phyloP scores from a whole-genome alignment of 495 filamentous ascomycete species.

The Mycothermus thermophilus region DNA sequence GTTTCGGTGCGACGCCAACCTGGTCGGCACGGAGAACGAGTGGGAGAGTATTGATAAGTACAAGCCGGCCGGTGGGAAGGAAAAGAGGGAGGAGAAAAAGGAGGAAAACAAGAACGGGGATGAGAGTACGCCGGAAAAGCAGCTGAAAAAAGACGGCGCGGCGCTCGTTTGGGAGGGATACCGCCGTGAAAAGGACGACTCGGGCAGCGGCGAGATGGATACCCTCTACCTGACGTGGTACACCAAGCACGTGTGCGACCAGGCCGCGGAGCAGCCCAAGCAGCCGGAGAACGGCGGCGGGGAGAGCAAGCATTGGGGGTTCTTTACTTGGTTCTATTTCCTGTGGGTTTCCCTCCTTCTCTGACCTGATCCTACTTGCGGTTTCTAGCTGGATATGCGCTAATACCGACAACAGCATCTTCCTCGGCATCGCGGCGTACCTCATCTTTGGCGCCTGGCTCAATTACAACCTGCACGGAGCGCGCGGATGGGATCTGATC shows the following conservation, averaged over 20 bases:
- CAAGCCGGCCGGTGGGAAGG: slow-evolving; percentile 13
- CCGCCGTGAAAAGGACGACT: slow-evolving; percentile 24
- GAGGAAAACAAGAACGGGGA: slow-evolving; percentile 16
- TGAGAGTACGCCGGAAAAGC: slow-evolving; percentile 27
- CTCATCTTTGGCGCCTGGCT: slow-evolving; percentile 98
- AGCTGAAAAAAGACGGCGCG: slow-evolving; percentile 31
- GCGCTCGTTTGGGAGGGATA: slow-evolving; percentile 66
- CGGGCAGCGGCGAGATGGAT: slow-evolving; percentile 22
- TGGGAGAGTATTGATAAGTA: slow-evolving; percentile 35
- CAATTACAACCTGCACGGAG: slow-evolving; percentile 94
- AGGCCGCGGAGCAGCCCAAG: slow-evolving; percentile 24
- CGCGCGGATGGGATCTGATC: slow-evolving; percentile 86
- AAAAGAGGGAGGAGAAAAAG: slow-evolving; percentile 13
- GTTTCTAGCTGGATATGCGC: slow-evolving; percentile 3
- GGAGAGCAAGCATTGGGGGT: slow-evolving; percentile 54
- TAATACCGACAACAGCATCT: slow-evolving; percentile 41
- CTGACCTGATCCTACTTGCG: neutral
- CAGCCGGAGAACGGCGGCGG: slow-evolving; percentile 18
- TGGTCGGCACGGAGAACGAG: slow-evolving; percentile 57
- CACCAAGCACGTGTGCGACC: slow-evolving; percentile 73
- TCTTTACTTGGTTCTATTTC: slow-evolving; percentile 95
- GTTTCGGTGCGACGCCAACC: slow-evolving; percentile 60
- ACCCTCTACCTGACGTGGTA: slow-evolving; percentile 65
- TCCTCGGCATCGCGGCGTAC: slow-evolving; percentile 76
- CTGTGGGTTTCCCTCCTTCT: slow-evolving; percentile 49